These are phyloP conservation scores for Aureobasidium namibiae DNA, from an alignment of 2,329 filamentous ascomycete species.

Conservation along the genomic window DNA sequence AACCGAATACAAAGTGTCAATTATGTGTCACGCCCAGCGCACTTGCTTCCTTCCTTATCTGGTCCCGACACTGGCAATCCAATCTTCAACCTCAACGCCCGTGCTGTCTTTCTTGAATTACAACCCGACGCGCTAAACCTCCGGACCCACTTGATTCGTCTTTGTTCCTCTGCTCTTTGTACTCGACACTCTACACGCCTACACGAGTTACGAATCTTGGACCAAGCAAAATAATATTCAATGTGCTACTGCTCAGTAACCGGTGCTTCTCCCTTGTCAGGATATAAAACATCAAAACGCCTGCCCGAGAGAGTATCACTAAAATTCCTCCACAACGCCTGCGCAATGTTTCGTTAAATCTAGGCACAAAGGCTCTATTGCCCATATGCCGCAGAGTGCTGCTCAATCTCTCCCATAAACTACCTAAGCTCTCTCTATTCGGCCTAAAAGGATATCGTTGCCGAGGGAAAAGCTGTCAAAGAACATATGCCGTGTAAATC, in stretches of 20 bases:
- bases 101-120: conserved; percentile 1
- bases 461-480: background rate
- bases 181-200: background rate
- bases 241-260: background rate
- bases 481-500: conserved; percentile 7
- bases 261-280: background rate
- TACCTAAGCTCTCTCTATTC: background rate
- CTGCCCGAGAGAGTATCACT: background rate
- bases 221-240: background rate
- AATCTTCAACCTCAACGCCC: background rate
- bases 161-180: background rate
- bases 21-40: conserved; percentile 8
- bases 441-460: conserved; percentile 9
- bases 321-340: conserved; percentile 9
- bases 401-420: background rate
- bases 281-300: background rate
- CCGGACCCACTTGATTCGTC: background rate
- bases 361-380: background rate
- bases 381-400: background rate
- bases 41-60: conserved; percentile 9
- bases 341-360: conserved; percentile 12
- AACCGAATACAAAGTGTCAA: background rate
- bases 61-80: background rate
- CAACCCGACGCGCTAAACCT: background rate
- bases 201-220: background rate